Conservation (phyloP, 345 rosid species). For the Citrus unshiu region DNA sequence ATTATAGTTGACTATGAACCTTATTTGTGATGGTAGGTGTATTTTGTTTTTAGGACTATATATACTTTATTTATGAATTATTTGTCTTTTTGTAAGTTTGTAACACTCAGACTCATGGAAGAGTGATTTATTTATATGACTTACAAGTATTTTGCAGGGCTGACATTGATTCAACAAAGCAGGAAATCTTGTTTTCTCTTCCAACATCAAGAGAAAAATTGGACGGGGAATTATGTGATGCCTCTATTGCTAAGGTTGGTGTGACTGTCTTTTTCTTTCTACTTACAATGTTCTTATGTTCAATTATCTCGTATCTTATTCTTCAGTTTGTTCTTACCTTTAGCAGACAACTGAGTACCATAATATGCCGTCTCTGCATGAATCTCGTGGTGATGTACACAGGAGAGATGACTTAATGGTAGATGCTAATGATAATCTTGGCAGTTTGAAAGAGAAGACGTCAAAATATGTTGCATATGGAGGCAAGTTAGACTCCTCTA, state of each 20-base stretch:
- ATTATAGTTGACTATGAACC: not conserved
- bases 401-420: conserved; percentile 3
- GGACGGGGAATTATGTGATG: conserved; percentile 14
- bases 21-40: not conserved
- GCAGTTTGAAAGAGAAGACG: conserved; percentile 36
- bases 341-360: conserved; percentile 15
- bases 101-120: not conserved
- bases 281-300: not conserved
- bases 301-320: not conserved
- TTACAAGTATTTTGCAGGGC: conserved; percentile 33
- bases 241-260: conserved; percentile 33
- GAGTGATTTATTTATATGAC: not conserved
- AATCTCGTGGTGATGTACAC: conserved; percentile 11
- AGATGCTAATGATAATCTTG: conserved; percentile 24
- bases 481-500: conserved; percentile 41
- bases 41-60: not conserved
- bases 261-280: conserved; percentile 4
- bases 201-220: conserved; percentile 20
- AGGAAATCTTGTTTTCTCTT: conserved; percentile 28
- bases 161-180: conserved; percentile 19
- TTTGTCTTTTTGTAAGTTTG: not conserved
- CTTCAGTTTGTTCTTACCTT: not conserved
- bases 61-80: not conserved
- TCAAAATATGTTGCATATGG: conserved; percentile 32
- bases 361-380: conserved; percentile 35